Percentiles rank a stretch among this genome's conserved stretches.
Evolutionary conservation across 257 asterid genomes (phyloP).

Genomic region (Nicotiana benthamiana): DNA sequence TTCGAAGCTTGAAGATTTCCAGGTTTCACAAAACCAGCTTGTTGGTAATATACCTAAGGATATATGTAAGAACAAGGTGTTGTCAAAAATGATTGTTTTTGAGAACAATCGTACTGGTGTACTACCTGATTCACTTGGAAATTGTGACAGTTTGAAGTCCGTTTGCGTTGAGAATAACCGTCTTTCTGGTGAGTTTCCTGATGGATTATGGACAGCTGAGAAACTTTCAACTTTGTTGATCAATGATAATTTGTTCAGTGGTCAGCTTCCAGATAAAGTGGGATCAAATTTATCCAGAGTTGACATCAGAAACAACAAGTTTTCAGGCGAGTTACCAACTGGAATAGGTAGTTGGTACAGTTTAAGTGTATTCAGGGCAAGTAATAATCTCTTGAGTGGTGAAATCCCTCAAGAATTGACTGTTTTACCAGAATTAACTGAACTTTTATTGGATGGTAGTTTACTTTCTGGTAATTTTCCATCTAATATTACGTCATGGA

Average conservation of each 20-base stretch:
- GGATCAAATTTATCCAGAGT: conserved; percentile 27
- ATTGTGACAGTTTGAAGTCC: conserved; percentile 35
- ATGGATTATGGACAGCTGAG: conserved; percentile 46
- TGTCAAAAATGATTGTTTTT: conserved; percentile 38
- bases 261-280: conserved; percentile 46
- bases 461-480: conserved; percentile 59
- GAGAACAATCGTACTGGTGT: conserved; percentile 51
- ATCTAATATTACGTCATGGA: conserved; percentile 55
- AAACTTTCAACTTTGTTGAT: conserved; percentile 26
- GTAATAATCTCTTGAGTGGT: conserved; percentile 53
- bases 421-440: conserved; percentile 31
- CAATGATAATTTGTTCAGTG: conserved; percentile 48
- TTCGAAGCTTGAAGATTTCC: conserved; percentile 38
- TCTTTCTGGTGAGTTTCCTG: conserved; percentile 57
- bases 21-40: conserved; percentile 50
- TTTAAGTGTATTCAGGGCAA: conserved; percentile 39
- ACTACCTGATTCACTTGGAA: conserved; percentile 52
- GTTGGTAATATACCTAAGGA: conserved; percentile 45
- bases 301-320: conserved; percentile 50
- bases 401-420: conserved; percentile 58
- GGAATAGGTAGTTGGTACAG: conserved; percentile 49
- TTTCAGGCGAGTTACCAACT: conserved; percentile 59
- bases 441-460: conserved; percentile 50
- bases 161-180: conserved; percentile 31
- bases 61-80: conserved; percentile 44